Evolutionary conservation across 768 basidiomycete genomes (phyloP), one percentile per base, ranked within the genome.

Genomic region (Tulasnella sp.): DNA sequence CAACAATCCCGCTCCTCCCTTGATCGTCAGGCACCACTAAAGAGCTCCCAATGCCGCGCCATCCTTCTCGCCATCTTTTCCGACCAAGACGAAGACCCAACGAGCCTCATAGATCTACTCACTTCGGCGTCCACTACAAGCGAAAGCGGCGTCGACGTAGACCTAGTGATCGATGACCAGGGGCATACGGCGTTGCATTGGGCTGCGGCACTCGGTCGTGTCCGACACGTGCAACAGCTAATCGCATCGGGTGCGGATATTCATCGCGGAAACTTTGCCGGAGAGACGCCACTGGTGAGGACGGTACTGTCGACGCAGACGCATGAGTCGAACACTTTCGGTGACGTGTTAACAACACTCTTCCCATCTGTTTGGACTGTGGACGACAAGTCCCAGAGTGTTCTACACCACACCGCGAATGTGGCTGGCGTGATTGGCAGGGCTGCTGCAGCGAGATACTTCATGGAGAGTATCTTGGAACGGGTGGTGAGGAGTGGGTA

Each of bases 181-280:
- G 90, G 91, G 0, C 96, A 99, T 70, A 91, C 93, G 0, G 86
- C 94, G 9, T 76, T 99, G 13, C 96, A 99, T 69, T 79, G 97
- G 63, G 94, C 96, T 1, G 84, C 92, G 4, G 88, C 92, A 45
- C 76, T 97, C 51, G 88, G 84, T 0, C 80, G 88, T 21, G 77
- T 81, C 51, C 74, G 77, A 24, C 81, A 79, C 32, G 79, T 89
- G 17, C 79, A 81, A 24, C 80, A 82, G 9, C 78, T 99, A 34
- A 77, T 97, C 60, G 73, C 73, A 1, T 75, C 77, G 48, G 92
- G 93, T 29, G 91, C 94, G 1, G 94, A 98, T 69, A 75, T 91
- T 15, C 81, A 91, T 66, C 81, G 91, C 7, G 96, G 96, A 1
- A 98, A 98, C 72, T 85, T 85, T 68, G 80, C 86, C 3, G 94